phyloP scores from a whole-genome alignment of 192 early-diverging fungal genomes.

The Coemansia sp. region DNA sequence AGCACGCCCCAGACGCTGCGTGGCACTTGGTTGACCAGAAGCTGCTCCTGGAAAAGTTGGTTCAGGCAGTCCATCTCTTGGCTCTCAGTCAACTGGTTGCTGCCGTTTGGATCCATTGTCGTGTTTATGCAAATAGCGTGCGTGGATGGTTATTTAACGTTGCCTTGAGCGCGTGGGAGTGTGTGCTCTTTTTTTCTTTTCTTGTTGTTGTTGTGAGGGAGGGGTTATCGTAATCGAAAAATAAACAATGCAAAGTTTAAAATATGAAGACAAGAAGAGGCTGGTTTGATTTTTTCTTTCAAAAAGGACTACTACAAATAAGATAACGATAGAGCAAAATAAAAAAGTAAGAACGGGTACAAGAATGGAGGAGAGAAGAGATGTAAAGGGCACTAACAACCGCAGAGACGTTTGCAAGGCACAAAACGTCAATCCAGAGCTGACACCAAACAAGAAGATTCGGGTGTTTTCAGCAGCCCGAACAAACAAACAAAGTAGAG shows the following conservation, averaged over 20 bases:
- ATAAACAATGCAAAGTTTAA: conserved; percentile 5
- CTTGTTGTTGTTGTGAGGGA: background rate
- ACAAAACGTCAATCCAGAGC: background rate
- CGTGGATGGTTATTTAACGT: background rate
- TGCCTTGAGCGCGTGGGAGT: background rate
- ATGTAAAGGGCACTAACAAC: background rate
- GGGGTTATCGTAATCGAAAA: conserved; percentile 5
- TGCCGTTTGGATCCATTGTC: background rate
- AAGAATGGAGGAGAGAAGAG: background rate
- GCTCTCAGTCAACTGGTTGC: conserved; percentile 15
- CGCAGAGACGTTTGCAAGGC: background rate
- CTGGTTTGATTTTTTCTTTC: background rate
- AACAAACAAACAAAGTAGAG: background rate
- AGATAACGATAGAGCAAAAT: background rate
- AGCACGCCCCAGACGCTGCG: conserved; percentile 55
- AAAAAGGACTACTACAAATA: background rate
- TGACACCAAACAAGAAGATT: background rate
- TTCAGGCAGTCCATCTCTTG: conserved; percentile 48
- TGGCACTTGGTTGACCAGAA: conserved; percentile 51
- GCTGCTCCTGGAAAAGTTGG: conserved; percentile 52
- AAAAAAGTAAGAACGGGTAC: background rate
- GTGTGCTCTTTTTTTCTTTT: background rate
- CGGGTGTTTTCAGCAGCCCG: background rate
- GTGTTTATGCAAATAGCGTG: background rate
- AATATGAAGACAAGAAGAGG: background rate